A percentile compares a stretch with the other conserved stretches of the same genome.
Evolutionary conservation across 2,329 filamentous ascomycete genomes (phyloP).

Genomic region (Madurella fahalii): DNA sequence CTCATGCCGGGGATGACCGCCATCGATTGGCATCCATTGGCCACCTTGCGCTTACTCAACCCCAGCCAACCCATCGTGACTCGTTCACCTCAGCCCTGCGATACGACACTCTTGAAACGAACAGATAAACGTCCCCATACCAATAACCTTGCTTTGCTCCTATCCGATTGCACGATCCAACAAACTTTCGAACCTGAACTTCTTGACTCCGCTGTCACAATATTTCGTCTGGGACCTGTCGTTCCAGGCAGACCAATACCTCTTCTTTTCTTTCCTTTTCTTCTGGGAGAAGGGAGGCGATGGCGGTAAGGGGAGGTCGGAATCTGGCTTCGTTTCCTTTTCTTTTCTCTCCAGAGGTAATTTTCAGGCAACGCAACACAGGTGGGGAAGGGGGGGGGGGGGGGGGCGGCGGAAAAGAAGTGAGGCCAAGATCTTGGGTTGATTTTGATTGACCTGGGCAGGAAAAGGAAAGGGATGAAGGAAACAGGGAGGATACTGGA

Average conservation of each 20-base stretch:
- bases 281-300: neutral
- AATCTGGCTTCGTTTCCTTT: neutral
- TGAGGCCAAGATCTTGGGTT: neutral
- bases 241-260: neutral
- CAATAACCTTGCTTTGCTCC: neutral
- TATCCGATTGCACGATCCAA: neutral
- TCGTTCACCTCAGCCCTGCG: no score
- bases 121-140: no score
- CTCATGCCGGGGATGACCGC: neutral
- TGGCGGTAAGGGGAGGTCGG: neutral
- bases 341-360: neutral
- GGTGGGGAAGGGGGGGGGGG: no score
- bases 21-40: neutral
- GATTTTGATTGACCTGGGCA: neutral
- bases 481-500: neutral
- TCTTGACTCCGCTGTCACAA: neutral
- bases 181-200: neutral
- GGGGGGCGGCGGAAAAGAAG: no score
- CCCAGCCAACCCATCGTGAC: no score
- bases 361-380: neutral
- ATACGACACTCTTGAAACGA: no score
- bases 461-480: neutral
- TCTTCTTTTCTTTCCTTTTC: neutral
- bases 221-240: neutral
- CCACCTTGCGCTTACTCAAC: no score